Evolutionary conservation across 2,329 filamentous ascomycete genomes (phyloP), one percentile per base, ranked within the genome.

Genomic region (Dactylonectria estremocensis): DNA sequence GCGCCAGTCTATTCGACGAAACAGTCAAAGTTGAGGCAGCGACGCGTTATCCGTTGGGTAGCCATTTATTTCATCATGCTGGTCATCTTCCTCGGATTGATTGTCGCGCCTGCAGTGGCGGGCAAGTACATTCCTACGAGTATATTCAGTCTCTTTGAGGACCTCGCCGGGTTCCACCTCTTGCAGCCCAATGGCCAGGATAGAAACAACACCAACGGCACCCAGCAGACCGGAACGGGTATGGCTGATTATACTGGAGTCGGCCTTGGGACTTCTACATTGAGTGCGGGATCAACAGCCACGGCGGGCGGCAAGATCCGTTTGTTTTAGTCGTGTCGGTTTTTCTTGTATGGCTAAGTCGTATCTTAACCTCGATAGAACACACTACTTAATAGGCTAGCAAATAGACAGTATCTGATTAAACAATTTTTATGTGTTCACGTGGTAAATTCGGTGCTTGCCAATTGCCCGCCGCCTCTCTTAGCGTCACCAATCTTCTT

Each of bases 1-100:
- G 95, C 96, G 70, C 96, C 96, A 0, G 99, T 99, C 79, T 99
- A 99, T 84, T 98, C 96, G 1, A 90, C 98, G 85, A 99, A 99
- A 87, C 96, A 99, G 84, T 97, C 95, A 14, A 98, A 98, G 86
- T 90, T 99, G 28, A 90, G 96, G 71, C 94, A 93, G 81, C 91
- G 95, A 84, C 92, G 96, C 77, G 95, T 99, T 46, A 90, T 98
- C 77, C 94, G 96, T 73, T 99, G 95, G 80, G 93, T 96, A 18
- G 92, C 98, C 67, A 87, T 99, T 46, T 99, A 98, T 87, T 99
- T 98, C 79, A 78, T 88, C 64, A 86, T 99, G 82, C 88, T 98
- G 48, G 77, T 97, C 61, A 75, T 99, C 60, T 98, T 98, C 83
- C 80, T 98, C 31, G 90, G 88, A 4, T 84, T 98, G 18, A 88